phyloP scores from a whole-genome alignment of 345 rosid genomes.

The Gossypium longicalyx region DNA sequence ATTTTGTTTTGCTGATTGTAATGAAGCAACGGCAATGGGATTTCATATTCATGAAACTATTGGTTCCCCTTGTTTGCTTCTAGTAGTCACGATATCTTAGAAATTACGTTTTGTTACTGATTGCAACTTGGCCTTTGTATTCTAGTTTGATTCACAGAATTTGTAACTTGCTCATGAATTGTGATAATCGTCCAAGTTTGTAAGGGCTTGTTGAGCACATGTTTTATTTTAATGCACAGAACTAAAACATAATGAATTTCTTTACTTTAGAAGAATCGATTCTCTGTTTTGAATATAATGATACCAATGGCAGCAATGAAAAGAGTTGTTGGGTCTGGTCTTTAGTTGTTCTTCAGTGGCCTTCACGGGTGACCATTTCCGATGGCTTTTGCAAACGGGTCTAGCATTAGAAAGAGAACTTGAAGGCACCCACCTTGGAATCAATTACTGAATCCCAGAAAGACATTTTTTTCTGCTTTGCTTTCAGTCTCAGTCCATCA shows the following conservation, averaged over 20 bases:
- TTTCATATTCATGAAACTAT: neutral
- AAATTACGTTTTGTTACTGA: too few relatives aligned
- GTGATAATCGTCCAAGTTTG: too few relatives aligned
- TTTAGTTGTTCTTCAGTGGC: neutral
- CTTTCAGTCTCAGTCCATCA: conserved; percentile 43
- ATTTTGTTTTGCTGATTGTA: neutral
- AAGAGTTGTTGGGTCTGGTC: neutral
- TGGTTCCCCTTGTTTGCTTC: too few relatives aligned
- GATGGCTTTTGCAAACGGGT: neutral
- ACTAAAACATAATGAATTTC: too few relatives aligned
- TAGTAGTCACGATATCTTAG: too few relatives aligned
- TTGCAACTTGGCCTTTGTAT: too few relatives aligned
- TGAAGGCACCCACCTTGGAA: conserved; percentile 6
- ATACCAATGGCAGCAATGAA: neutral
- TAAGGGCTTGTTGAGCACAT: too few relatives aligned
- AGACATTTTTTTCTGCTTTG: conserved; percentile 38
- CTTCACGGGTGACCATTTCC: neutral
- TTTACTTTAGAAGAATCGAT: too few relatives aligned
- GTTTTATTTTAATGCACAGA: too few relatives aligned
- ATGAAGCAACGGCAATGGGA: conserved; percentile 26
- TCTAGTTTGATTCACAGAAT: too few relatives aligned
- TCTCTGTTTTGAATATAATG: neutral
- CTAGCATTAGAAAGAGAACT: neutral
- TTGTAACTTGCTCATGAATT: too few relatives aligned
- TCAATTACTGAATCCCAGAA: conserved; percentile 3